Evolutionary conservation across 495 filamentous ascomycete genomes (phyloP), one percentile per base, ranked within the genome.

Genomic region (Thermothielavioides terrestris): DNA sequence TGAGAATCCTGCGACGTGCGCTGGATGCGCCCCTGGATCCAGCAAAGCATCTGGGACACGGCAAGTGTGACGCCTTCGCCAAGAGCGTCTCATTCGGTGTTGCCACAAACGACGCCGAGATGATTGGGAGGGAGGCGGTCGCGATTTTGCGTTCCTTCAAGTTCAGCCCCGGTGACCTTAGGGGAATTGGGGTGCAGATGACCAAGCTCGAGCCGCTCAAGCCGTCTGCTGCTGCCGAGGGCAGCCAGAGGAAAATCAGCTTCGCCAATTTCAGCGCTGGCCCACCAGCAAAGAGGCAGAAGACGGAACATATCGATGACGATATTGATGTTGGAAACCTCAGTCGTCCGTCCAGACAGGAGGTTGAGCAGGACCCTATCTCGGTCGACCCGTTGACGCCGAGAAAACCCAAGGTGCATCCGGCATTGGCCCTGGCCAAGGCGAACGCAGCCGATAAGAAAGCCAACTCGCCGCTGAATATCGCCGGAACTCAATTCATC

Each of bases 21-120:
- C 67, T 78, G 27, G 86, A 96, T 67, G 91, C 91, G 6, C 91
- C 92, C 3, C 68, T 95, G 27, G 89, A 95, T 64, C 89, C 94
- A 2, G 84, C 87, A 6, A 98, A 98, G 59, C 88, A 95, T 70
- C 76, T 98, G 3, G 92, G 92, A 0, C 90, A 95, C 66, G 92
- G 92, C 0, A 90, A 92, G 71, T 96, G 91, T 59, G 94, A 97
- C 61, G 84, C 79, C 0, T 90, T 85, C 69, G 95, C 87, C 67
- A 95, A 90, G 62, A 95, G 89, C 50, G 66, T 84, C 4, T 67
- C 77, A 5, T 82, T 98, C 39, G 88, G 89, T 2, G 80, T 92
- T 15, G 78, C 90, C 17, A 95, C 92, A 0, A 85, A 89, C 61
- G 75, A 77, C 35, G 66, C 76, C 17, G 81, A 85, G 18, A 58